Evolutionary conservation across 257 asterid genomes (phyloP).

Genomic region (Solanum rostratum): DNA sequence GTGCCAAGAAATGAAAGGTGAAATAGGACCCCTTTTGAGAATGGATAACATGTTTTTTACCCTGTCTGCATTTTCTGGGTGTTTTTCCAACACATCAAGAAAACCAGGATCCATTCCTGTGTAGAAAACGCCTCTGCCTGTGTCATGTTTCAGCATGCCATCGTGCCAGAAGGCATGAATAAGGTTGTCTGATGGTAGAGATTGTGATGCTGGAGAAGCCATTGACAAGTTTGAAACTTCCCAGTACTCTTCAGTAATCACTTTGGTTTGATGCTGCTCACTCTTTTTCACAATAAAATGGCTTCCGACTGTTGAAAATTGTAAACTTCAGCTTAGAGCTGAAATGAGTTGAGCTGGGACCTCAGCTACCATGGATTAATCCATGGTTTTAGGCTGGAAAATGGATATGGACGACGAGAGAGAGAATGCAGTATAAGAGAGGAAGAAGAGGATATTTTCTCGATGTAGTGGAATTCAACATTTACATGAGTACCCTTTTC

Average conservation of each 20-base stretch:
- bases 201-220: not conserved
- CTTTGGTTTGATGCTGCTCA: not conserved
- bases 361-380: too few species aligned
- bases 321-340: too few species aligned
- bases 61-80: slow-evolving; percentile 88
- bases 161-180: slow-evolving; percentile 74
- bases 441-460: too few species aligned
- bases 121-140: slow-evolving; percentile 78
- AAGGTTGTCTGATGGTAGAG: not conserved
- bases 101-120: slow-evolving; percentile 81
- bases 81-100: slow-evolving; percentile 80
- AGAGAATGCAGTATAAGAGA: too few species aligned
- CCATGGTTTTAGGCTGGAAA: too few species aligned
- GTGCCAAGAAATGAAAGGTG: slow-evolving; percentile 72
- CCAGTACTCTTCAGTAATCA: too few species aligned
- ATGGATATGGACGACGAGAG: too few species aligned
- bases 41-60: slow-evolving; percentile 73
- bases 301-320: too few species aligned
- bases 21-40: slow-evolving; percentile 70
- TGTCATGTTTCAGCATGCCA: slow-evolving; percentile 70
- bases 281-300: not conserved
- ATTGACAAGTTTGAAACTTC: not conserved
- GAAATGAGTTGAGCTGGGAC: too few species aligned
- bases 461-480: too few species aligned
- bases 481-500: too few species aligned